Conservation (phyloP, 2,329 filamentous ascomycete genomes). For the Beauveria sp. region DNA sequence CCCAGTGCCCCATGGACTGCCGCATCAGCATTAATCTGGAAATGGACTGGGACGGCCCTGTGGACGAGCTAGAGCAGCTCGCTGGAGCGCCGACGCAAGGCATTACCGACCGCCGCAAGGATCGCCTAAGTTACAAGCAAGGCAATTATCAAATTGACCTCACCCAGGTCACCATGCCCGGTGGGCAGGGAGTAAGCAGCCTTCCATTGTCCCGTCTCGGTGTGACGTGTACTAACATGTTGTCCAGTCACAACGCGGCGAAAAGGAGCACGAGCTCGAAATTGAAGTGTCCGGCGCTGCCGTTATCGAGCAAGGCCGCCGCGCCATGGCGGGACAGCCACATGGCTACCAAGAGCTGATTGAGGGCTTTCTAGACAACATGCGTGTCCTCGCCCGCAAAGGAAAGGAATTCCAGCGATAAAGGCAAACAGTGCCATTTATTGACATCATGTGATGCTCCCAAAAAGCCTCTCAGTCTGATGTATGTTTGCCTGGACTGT, state of each 20-base stretch:
- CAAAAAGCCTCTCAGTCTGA: background rate
- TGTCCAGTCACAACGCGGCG: conserved; percentile 25
- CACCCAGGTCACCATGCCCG: conserved; percentile 68
- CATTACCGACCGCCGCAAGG: conserved; percentile 66
- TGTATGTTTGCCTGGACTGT: background rate
- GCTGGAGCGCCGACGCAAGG: conserved; percentile 29
- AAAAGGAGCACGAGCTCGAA: conserved; percentile 75
- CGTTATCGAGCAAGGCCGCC: conserved; percentile 59
- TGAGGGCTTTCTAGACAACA: conserved; percentile 68
- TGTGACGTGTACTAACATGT: conserved; percentile 7
- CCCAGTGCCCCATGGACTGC: conserved; percentile 73
- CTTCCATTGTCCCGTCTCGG: background rate
- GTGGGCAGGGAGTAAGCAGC: conserved; percentile 30
- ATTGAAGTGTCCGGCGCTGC: conserved; percentile 61
- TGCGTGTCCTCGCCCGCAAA: conserved; percentile 49
- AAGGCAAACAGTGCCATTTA: background rate
- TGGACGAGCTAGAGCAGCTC: conserved; percentile 44
- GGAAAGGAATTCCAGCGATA: conserved; percentile 24
- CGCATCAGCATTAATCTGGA: conserved; percentile 92
- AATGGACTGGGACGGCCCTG: conserved; percentile 71
- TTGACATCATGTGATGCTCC: background rate
- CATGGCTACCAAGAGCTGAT: conserved; percentile 62
- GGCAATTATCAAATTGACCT: conserved; percentile 84
- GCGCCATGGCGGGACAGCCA: conserved; percentile 41
- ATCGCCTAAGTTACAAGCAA: conserved; percentile 86